Base-by-base conservation (phyloP, 2,329 filamentous ascomycete species). In the Colletotrichum liriopes region DNA sequence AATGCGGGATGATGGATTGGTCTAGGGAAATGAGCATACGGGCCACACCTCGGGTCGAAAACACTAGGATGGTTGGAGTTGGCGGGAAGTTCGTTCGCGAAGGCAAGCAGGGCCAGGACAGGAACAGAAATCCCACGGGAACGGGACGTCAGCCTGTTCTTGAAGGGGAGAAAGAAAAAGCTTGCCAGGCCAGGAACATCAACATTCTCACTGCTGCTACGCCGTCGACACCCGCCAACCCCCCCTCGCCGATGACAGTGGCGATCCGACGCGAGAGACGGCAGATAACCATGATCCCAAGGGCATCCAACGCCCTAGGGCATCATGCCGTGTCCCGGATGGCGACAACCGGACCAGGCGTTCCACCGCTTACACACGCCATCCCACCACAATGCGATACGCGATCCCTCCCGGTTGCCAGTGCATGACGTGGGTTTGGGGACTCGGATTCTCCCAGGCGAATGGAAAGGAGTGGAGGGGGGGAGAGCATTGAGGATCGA, bases 21-120 rank as follows among this genome's bases (percentile, higher is more conserved):
- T 18, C 49, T 54, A 64, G 65, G 49, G 65, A 72, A 70, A 72
- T 72, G 70, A 72, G 60, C 39, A 47, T 72, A 26, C 23, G 32
- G 35, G 52, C 65, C 12, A 47, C 8, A 41, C 43, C 51, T 35
- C 23, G 32, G 51, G 35, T 45, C 29, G 43, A 49, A 55, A 32
- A 35, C 43, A 35, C 39, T 26, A 29, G 58, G 65, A 54, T 64
- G 45, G 29, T 32, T 59, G 45, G 39, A 47, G 43, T 39, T 18
- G 43, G 37, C 39, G 54, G 41, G 45, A 55, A 8, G 20, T 39
- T 23, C 35, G 32, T 39, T 56, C 39, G 54, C 16, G 20, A 60
- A 60, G 49, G 23, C 23, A 9, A 29, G 5, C 9, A 65, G 8
- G 39, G 51, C 37, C 29, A 32, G 16, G 51, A 5, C 23, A 47